Conservation (phyloP, 164 flowering plant genomes). For the Kalanchoe fedtschenkoi region DNA sequence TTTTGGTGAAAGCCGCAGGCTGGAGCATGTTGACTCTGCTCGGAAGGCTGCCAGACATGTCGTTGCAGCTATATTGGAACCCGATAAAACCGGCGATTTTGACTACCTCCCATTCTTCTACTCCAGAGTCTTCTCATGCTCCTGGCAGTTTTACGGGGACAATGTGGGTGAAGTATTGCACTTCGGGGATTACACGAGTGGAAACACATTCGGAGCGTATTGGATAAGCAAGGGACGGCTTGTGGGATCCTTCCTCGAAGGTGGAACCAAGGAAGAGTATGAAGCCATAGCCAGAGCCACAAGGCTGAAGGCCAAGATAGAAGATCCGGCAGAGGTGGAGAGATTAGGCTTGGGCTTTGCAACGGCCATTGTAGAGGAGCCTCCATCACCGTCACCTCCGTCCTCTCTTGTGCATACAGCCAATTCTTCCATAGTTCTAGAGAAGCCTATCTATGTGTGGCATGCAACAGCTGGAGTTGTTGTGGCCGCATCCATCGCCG, state of each 20-base stretch:
- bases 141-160: slow-evolving; percentile 99
- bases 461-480: slow-evolving; percentile 78
- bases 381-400: slow-evolving; percentile 15
- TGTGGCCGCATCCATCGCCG: slow-evolving; percentile 66
- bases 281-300: slow-evolving; percentile 78
- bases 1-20: slow-evolving; percentile 71
- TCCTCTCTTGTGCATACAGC: background rate
- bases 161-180: slow-evolving; percentile 69
- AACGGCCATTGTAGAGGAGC: slow-evolving; percentile 17
- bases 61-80: slow-evolving; percentile 71
- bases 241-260: slow-evolving; percentile 91
- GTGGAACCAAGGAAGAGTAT: slow-evolving; percentile 81
- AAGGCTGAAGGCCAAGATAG: slow-evolving; percentile 39
- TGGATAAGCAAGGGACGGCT: slow-evolving; percentile 73
- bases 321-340: slow-evolving; percentile 57
- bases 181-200: slow-evolving; percentile 61
- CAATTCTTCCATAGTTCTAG: slow-evolving; percentile 5
- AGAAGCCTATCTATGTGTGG: slow-evolving; percentile 52
- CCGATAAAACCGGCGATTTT: slow-evolving; percentile 49
- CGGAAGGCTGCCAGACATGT: slow-evolving; percentile 77
- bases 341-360: slow-evolving; percentile 62
- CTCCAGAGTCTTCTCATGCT: slow-evolving; percentile 74
- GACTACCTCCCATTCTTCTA: slow-evolving; percentile 94
- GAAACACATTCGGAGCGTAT: slow-evolving; percentile 72
- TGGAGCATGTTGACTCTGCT: slow-evolving; percentile 92